A percentile compares a stretch with the other conserved stretches of the same genome.
Conservation (phyloP, 257 asterid species). For the Ajuga chamaepitys region DNA sequence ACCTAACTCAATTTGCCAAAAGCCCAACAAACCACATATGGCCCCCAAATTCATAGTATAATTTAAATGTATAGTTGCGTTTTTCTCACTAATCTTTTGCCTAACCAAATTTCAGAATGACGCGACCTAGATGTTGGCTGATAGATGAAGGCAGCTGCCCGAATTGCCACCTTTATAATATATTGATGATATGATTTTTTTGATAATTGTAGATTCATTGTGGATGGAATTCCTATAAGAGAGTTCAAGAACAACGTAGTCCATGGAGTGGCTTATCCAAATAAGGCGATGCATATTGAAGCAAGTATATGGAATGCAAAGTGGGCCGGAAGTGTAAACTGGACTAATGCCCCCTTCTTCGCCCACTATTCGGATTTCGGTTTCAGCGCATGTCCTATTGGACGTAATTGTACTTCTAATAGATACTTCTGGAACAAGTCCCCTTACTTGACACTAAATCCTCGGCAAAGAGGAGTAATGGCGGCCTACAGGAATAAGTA, state of each 20-base stretch:
- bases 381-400: conserved; percentile 13
- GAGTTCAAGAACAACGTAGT: conserved; percentile 33
- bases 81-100: no score
- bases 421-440: conserved; percentile 18
- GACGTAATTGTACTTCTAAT: background rate
- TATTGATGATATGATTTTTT: background rate
- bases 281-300: conserved; percentile 31
- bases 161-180: no score
- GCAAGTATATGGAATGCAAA: conserved; percentile 34
- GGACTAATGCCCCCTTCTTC: conserved; percentile 35
- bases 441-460: background rate
- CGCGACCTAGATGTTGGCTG: no score
- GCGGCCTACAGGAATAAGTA: background rate
- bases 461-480: conserved; percentile 7
- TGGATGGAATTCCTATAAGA: conserved; percentile 31
- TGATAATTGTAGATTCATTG: conserved; percentile 15
- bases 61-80: no score
- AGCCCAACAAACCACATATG: no score
- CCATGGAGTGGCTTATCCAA: conserved; percentile 21
- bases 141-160: no score
- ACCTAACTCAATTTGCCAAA: no score
- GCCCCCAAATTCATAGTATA: no score
- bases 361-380: conserved; percentile 26
- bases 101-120: no score
- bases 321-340: conserved; percentile 35